These are phyloP conservation scores for Apiospora malaysiana DNA, from an alignment of 2,329 filamentous ascomycete genomes.

Conservation along the genomic window DNA sequence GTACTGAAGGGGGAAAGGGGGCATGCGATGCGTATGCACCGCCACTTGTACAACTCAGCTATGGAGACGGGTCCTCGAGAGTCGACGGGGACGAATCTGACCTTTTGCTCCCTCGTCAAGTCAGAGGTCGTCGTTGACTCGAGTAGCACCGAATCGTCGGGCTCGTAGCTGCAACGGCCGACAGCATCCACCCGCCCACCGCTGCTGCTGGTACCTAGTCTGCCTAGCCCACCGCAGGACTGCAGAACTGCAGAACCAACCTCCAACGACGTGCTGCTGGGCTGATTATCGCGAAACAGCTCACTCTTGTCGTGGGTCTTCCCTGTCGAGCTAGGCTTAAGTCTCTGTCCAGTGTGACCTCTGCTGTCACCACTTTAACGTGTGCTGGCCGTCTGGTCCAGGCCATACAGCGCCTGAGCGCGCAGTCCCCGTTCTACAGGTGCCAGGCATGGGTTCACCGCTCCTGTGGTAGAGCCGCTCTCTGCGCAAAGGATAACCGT, in stretches of 20 bases:
- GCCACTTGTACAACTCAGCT: slow-evolving; percentile 33
- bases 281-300: slow-evolving; percentile 5
- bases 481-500: background rate
- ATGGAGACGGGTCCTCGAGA: background rate
- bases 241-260: background rate
- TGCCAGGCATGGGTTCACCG: background rate
- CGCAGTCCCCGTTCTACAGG: background rate
- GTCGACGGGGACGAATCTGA: background rate
- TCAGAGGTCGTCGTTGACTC: background rate
- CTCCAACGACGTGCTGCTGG: slow-evolving; percentile 7
- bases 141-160: slow-evolving; percentile 6
- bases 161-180: background rate
- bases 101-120: background rate
- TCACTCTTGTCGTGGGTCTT: slow-evolving; percentile 1
- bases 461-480: background rate
- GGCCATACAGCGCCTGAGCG: background rate
- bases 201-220: too few species aligned
- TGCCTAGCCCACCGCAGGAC: too few species aligned
- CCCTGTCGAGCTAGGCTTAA: background rate
- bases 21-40: slow-evolving; percentile 34
- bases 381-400: slow-evolving; percentile 7
- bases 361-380: background rate
- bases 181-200: background rate
- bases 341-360: slow-evolving; percentile 3
- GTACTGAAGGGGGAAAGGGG: background rate